These are phyloP conservation scores for Clarireedia hainanense DNA, from an alignment of 2,329 filamentous ascomycete genomes.

Conservation along the genomic window DNA sequence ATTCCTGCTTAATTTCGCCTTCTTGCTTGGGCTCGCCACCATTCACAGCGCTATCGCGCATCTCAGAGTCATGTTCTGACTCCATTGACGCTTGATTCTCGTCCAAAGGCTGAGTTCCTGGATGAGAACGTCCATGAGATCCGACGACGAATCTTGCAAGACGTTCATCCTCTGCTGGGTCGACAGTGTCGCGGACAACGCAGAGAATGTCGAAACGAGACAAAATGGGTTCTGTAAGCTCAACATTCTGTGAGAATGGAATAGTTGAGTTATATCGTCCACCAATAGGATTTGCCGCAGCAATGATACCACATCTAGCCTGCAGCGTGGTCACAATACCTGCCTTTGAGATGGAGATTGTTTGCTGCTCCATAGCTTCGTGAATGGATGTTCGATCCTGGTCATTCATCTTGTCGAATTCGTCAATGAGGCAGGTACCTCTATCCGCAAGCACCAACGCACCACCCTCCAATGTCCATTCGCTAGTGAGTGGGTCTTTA, in stretches of 20 bases:
- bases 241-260: slow-evolving; percentile 92
- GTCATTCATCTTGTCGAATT: slow-evolving; percentile 99
- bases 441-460: slow-evolving; percentile 91
- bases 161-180: slow-evolving; percentile 85
- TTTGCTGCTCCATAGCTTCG: slow-evolving; percentile 99
- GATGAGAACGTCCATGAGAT: slow-evolving; percentile 87
- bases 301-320: slow-evolving; percentile 91
- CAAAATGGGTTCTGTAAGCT: slow-evolving; percentile 92
- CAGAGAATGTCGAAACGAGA: slow-evolving; percentile 97
- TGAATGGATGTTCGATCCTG: slow-evolving; percentile 97
- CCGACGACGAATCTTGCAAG: slow-evolving; percentile 91
- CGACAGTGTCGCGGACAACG: slow-evolving; percentile 91
- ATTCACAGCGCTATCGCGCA: slow-evolving; percentile 32
- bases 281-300: slow-evolving; percentile 91
- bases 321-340: slow-evolving; percentile 97
- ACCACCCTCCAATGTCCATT: slow-evolving; percentile 96
- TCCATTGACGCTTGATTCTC: slow-evolving; percentile 51
- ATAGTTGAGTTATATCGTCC: slow-evolving; percentile 95
- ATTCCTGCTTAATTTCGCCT: slow-evolving; percentile 79
- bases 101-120: slow-evolving; percentile 42
- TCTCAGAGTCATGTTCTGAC: slow-evolving; percentile 48
- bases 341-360: slow-evolving; percentile 97
- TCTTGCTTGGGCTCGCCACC: slow-evolving; percentile 42
- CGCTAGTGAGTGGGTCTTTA: slow-evolving; percentile 86
- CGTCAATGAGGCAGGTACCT: slow-evolving; percentile 92